Evolutionary conservation across 768 basidiomycete species (phyloP).

Genomic region (Trametes coccinea): DNA sequence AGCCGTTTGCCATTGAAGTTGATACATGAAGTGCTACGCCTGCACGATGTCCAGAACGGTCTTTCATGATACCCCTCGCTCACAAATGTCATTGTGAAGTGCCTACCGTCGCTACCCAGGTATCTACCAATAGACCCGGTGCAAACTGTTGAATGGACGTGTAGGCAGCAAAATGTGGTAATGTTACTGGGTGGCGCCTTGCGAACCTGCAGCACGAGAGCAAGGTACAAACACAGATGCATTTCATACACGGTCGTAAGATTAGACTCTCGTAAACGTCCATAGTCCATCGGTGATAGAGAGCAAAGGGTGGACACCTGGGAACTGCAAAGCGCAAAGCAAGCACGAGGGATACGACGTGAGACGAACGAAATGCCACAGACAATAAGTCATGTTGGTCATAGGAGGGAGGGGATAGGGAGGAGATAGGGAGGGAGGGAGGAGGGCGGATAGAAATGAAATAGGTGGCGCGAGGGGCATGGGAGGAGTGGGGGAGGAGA

Average conservation of each 20-base stretch:
- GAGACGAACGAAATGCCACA: background rate
- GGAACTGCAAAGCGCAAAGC: constrained; percentile 4
- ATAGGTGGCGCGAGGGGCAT: too few species aligned
- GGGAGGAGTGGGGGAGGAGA: background rate
- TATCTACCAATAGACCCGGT: background rate
- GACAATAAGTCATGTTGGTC: background rate
- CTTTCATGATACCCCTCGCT: background rate
- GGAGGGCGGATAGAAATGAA: too few species aligned
- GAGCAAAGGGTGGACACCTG: background rate
- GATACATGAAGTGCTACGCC: too few species aligned
- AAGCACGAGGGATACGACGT: constrained; percentile 1
- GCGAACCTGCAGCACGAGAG: background rate
- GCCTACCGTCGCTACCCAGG: too few species aligned
- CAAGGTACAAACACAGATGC: constrained; percentile 8
- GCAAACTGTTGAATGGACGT: background rate
- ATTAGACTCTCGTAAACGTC: constrained; percentile 6
- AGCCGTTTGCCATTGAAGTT: too few species aligned
- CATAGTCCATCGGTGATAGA: background rate
- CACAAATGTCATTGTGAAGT: background rate
- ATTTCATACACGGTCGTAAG: constrained; percentile 13
- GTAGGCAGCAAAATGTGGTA: too few species aligned
- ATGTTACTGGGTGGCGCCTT: background rate
- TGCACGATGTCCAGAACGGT: background rate
- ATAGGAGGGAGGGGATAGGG: background rate
- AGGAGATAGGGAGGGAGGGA: too few species aligned